Evolutionary conservation across 1,284 basidiomycete genomes (phyloP), one percentile per base, ranked within the genome.

Genomic region (Fomitopsis pinicola): DNA sequence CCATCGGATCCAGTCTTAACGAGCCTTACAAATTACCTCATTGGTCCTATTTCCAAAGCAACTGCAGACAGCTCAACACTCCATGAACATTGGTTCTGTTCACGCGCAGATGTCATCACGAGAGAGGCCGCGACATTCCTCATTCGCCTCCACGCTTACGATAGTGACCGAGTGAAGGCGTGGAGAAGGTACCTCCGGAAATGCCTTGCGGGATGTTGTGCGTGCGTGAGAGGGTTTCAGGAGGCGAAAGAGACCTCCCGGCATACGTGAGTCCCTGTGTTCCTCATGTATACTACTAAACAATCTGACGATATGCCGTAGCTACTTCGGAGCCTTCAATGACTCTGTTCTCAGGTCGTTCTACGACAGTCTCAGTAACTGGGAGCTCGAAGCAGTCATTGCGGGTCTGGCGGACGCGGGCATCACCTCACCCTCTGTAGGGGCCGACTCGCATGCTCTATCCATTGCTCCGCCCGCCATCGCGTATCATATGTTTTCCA

Each of bases 101-200:
- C 75, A 46, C 77, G 78, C 44, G 88, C 87, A 2, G 75, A 81
- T 56, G 67, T 76, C 19, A 74, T 82, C 42, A 82, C 82, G 0
- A 70, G 79, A 6, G 85, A 82, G 58, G 84, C 87, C 1, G 91
- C 94, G 0, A 87, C 84, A 0, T 96, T 93, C 75, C 80, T 93
- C 55, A 78, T 95, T 57, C 84, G 92, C 63, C 74, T 95, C 50
- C 89, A 91, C 68, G 93, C 93, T 4, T 95, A 93, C 67, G 78
- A 83, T 57, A 85, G 85, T 62, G 70, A 74, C 0, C 77, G 78
- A 15, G 86, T 91, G 5, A 76, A 81, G 2, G 71, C 76, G 48
- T 95, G 91, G 91, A 85, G 86, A 70, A 70, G 71, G 17, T 80
- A 78, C 61, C 72, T 94, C 55, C 77, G 79, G 54, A 65, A 64